These are phyloP conservation scores for Diatrype stigma DNA, from an alignment of 2,329 filamentous ascomycete genomes.

Conservation along the genomic window DNA sequence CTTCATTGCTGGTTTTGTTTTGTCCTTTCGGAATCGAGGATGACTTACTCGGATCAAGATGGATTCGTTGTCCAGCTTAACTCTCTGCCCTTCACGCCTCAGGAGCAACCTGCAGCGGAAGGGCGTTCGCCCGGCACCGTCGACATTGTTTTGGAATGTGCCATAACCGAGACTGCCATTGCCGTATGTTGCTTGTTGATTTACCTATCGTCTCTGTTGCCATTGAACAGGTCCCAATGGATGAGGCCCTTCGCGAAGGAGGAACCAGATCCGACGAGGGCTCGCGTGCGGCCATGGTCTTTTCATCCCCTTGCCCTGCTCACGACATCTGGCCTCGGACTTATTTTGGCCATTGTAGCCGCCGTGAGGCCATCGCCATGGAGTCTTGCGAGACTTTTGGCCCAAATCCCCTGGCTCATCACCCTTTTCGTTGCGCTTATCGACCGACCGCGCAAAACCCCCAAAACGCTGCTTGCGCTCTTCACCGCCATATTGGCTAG, in stretches of 20 bases:
- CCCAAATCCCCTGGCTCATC: slow-evolving; percentile 36
- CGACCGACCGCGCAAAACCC: slow-evolving; percentile 37
- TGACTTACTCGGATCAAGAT: not conserved
- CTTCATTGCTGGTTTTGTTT: not conserved
- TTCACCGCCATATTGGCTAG: slow-evolving; percentile 33
- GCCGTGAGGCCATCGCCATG: slow-evolving; percentile 23
- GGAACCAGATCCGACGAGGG: not conserved
- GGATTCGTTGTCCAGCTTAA: not conserved
- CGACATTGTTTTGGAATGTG: slow-evolving; percentile 13
- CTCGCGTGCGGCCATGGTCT: slow-evolving; percentile 28
- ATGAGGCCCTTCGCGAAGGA: slow-evolving; percentile 41
- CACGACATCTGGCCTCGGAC: slow-evolving; percentile 29
- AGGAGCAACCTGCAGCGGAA: not conserved
- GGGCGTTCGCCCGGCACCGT: slow-evolving; percentile 9
- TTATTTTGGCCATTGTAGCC: slow-evolving; percentile 29
- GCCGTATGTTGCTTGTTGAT: slow-evolving; percentile 27
- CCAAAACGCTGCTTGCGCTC: slow-evolving; percentile 35
- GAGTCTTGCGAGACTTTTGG: slow-evolving; percentile 25
- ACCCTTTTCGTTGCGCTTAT: slow-evolving; percentile 32
- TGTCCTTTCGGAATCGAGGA: not conserved
- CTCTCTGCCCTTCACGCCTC: slow-evolving; percentile 5
- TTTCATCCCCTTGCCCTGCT: slow-evolving; percentile 35
- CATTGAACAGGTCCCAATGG: slow-evolving; percentile 34
- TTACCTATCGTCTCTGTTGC: slow-evolving; percentile 19
- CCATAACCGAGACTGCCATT: slow-evolving; percentile 28